Conservation (phyloP, 2,329 filamentous ascomycete genomes). For the Leptographium lundbergii region DNA sequence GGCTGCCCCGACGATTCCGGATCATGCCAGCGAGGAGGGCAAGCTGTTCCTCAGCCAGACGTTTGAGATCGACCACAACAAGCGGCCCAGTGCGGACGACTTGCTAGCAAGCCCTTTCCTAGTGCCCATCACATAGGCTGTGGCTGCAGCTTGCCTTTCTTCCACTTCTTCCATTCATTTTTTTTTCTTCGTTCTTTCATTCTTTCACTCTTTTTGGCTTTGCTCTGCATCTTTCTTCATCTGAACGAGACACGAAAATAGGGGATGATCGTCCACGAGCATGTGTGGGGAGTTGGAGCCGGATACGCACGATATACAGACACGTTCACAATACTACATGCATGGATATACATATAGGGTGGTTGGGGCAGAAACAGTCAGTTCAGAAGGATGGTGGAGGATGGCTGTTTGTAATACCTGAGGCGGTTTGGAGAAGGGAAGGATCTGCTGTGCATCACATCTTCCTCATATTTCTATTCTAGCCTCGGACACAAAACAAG, state of each 20-base stretch:
- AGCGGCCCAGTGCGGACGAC: slow-evolving; percentile 83
- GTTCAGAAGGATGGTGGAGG: background rate
- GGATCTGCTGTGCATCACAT: slow-evolving; percentile 29
- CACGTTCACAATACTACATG: background rate
- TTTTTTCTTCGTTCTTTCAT: background rate
- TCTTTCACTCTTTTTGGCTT: background rate
- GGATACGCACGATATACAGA: slow-evolving; percentile 4
- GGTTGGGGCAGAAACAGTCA: background rate
- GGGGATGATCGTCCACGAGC: background rate
- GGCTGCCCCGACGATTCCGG: slow-evolving; percentile 78
- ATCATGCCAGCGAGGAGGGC: slow-evolving; percentile 73
- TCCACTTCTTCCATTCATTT: background rate
- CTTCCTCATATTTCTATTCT: background rate
- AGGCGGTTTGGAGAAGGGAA: background rate
- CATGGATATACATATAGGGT: background rate
- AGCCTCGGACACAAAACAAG: background rate
- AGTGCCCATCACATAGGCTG: slow-evolving; percentile 44
- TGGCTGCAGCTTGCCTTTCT: background rate
- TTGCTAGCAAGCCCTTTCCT: slow-evolving; percentile 75
- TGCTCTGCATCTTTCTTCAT: background rate
- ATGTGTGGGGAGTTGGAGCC: background rate
- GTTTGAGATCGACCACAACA: slow-evolving; percentile 91
- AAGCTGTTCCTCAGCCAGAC: slow-evolving; percentile 74
- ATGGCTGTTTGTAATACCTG: background rate
- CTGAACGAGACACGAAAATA: background rate